Percentiles rank a stretch among this genome's conserved stretches.
Evolutionary conservation across 73 alveolate genomes (phyloP).

Genomic region (Urostyla sp.): DNA sequence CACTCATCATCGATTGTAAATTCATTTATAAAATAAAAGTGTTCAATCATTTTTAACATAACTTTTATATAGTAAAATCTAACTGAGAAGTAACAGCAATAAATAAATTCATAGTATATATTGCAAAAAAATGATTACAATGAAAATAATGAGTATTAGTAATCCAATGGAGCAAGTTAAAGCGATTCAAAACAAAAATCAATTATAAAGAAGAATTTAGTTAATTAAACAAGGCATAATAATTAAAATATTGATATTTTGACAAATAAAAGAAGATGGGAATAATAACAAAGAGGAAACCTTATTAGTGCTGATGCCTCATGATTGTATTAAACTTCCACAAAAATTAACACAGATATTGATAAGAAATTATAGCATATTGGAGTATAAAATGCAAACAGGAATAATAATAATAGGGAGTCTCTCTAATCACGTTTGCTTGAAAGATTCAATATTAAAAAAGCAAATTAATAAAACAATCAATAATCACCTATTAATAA

Average conservation of each 20-base stretch:
- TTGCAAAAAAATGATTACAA: not conserved
- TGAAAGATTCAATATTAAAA: slow-evolving; percentile 31
- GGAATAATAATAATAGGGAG: slow-evolving; percentile 7
- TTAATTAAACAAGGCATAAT: too few relatives aligned
- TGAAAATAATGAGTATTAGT: not conserved
- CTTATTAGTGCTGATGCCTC: slow-evolving; percentile 47
- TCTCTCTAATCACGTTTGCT: slow-evolving; percentile 32
- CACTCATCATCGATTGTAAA: not conserved
- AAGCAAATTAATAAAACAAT: not conserved
- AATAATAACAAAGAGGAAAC: slow-evolving; percentile 21
- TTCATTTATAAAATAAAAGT: not conserved
- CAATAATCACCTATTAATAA: too few relatives aligned
- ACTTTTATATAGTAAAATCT: slow-evolving; percentile 5
- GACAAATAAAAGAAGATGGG: slow-evolving; percentile 25
- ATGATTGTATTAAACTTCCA: slow-evolving; percentile 29
- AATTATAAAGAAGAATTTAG: too few relatives aligned
- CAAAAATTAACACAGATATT: slow-evolving; percentile 28
- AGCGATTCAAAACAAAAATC: too few relatives aligned
- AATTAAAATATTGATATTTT: slow-evolving; percentile 22
- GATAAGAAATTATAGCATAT: slow-evolving; percentile 20
- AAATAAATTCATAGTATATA: not conserved
- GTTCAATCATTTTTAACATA: slow-evolving; percentile 2
- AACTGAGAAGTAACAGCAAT: not conserved
- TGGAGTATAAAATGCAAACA: slow-evolving; percentile 20
- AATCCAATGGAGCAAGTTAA: slow-evolving; percentile 3